These are phyloP conservation scores for Apiospora koreana DNA, from an alignment of 2,329 filamentous ascomycete species.

Conservation along the genomic window DNA sequence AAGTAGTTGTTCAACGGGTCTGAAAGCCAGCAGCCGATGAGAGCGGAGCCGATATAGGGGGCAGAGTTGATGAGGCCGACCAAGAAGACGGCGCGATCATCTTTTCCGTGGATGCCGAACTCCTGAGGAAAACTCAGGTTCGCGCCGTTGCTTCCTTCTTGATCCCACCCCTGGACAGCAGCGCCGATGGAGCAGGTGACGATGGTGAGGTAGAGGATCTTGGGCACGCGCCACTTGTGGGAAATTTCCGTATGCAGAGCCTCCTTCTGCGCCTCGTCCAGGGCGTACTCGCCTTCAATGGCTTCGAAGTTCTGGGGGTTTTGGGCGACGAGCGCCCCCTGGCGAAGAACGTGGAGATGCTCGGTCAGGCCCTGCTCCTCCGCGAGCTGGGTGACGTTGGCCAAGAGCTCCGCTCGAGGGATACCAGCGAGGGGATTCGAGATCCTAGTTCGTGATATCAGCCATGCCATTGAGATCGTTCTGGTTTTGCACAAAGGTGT, in stretches of 20 bases:
- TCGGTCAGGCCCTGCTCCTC: slow-evolving; percentile 19
- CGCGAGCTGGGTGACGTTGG: slow-evolving; percentile 44
- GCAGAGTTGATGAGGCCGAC: slow-evolving; percentile 55
- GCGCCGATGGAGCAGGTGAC: slow-evolving; percentile 46
- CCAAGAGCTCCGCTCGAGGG: slow-evolving; percentile 48
- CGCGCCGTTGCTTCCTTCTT: slow-evolving; percentile 39
- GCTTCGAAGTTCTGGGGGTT: slow-evolving; percentile 48
- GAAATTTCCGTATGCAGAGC: slow-evolving; percentile 59
- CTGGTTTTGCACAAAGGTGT: no score
- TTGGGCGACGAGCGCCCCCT: slow-evolving; percentile 31
- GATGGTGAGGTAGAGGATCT: slow-evolving; percentile 64
- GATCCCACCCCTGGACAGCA: slow-evolving; percentile 51
- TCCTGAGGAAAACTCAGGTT: slow-evolving; percentile 6
- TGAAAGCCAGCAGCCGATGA: slow-evolving; percentile 49
- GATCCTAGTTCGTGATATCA: slow-evolving; percentile 40
- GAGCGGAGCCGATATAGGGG: slow-evolving; percentile 35
- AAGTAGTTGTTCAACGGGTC: slow-evolving; percentile 61
- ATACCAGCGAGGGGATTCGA: slow-evolving; percentile 59
- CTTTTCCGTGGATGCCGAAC: slow-evolving; percentile 22
- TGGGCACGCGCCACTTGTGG: slow-evolving; percentile 68
- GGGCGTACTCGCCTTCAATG: slow-evolving; percentile 46
- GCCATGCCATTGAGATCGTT: not conserved
- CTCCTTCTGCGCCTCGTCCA: slow-evolving; percentile 58
- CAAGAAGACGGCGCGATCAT: slow-evolving; percentile 47
- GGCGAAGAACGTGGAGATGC: slow-evolving; percentile 20